Evolutionary conservation across 2,329 filamentous ascomycete genomes (phyloP), one percentile per base, ranked within the genome.

Genomic region (Cytospora chrysosperma): DNA sequence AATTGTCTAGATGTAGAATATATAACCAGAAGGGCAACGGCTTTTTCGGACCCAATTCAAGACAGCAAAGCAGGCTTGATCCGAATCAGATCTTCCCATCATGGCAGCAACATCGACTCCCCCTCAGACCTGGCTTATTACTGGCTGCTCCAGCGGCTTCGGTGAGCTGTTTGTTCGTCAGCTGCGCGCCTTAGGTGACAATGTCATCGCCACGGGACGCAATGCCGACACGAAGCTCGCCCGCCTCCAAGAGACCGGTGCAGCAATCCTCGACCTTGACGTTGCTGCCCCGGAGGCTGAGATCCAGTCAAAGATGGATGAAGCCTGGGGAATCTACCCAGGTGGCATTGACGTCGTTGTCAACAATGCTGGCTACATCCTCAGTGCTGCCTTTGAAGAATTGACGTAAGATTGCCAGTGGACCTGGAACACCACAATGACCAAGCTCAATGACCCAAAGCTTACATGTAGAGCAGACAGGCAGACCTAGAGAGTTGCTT

Each of bases 81-180:
- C 10, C 17, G 19, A 4, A 2, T 3, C 34, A 37, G 19, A 37
- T 17, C 17, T 37, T n/a, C n/a, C n/a, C n/a, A 19, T 7, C 19
- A 47, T 47, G 40, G 19, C 40, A n/a, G 8, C 21, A 21, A 47
- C 2, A 21, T 21, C 40, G 40, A 47, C 40, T 8, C 17, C 40
- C n/a, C 55, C 55, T 2, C 43, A 70, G 61, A 75, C 73, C 1
- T 78, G 75, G 75, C 49, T 81, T 19, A 75, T 81, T 47, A 80
- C 78, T 1, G 78, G 77, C 53, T 78, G 76, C 67, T 78, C 77
- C 10, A 79, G 75, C 56, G 78, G 77, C 24, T 79, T 80, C 43
- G 78, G 78, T 17, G 70, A 75, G 43, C 56, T 69, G 5, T 69
- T 79, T 21, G 75, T 76, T 6, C 71, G 73, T 19, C 72, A 76